phyloP scores from a whole-genome alignment of 495 filamentous ascomycete species.

The Hypoxylon rickii region DNA sequence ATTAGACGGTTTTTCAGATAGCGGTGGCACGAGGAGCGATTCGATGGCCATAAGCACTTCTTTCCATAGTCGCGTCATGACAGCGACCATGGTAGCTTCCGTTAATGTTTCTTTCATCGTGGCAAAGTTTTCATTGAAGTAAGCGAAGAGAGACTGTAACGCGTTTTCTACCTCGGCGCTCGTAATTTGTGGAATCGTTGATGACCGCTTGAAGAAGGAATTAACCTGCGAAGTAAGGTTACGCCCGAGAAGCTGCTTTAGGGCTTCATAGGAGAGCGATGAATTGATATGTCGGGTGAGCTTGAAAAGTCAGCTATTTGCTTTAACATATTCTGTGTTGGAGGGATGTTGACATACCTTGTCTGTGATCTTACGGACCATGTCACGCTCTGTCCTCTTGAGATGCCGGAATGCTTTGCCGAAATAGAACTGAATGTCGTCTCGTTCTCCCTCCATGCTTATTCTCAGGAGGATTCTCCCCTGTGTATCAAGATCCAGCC shows the following conservation, averaged over 20 bases:
- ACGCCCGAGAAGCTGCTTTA: constrained; percentile 74
- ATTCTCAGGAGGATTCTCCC: constrained; percentile 86
- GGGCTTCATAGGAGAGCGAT: constrained; percentile 78
- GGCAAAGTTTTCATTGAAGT: constrained; percentile 98
- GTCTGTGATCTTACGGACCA: constrained; percentile 97
- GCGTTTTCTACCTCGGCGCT: constrained; percentile 77
- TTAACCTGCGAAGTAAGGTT: constrained; percentile 80
- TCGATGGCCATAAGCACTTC: constrained; percentile 93
- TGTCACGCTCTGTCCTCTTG: constrained; percentile 94
- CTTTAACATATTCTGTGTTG: not conserved
- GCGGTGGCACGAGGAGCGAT: constrained; percentile 84
- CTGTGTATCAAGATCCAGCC: constrained; percentile 96
- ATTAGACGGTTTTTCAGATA: constrained; percentile 92
- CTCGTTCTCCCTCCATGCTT: constrained; percentile 97
- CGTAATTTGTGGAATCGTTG: constrained; percentile 62
- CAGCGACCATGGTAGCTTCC: constrained; percentile 88
- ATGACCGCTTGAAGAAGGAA: constrained; percentile 67
- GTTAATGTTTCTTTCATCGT: constrained; percentile 98
- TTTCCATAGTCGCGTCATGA: constrained; percentile 99
- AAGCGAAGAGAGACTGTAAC: constrained; percentile 86
- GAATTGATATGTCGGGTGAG: constrained; percentile 94
- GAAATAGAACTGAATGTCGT: constrained; percentile 99
- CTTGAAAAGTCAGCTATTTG: constrained; percentile 50
- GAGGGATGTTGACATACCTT: constrained; percentile 64
- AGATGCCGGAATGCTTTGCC: constrained; percentile 94